Conservation (phyloP, 306 rosid genomes). For the Castanea crenata region DNA sequence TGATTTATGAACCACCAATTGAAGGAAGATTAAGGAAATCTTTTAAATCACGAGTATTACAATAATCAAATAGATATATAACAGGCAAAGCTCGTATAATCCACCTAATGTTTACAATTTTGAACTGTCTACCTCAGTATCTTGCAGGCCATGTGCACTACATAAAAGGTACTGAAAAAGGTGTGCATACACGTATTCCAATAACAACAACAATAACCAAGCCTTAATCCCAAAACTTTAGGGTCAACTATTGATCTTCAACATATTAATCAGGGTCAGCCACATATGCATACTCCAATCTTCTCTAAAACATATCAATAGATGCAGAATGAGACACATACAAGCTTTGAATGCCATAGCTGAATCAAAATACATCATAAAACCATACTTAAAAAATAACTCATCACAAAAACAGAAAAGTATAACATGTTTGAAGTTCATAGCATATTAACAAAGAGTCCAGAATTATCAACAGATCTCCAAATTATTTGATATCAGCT, state of each 20-base stretch:
- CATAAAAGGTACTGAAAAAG: background rate
- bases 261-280: too few relatives aligned
- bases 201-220: background rate
- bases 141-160: slow-evolving; percentile 4
- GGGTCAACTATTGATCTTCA: too few relatives aligned
- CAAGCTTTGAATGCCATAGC: background rate
- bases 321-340: slow-evolving; percentile 2
- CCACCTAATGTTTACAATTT: slow-evolving; percentile 3
- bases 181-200: background rate
- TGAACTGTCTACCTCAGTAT: slow-evolving; percentile 7
- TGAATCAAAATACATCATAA: background rate
- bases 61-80: background rate
- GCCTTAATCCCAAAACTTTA: too few relatives aligned
- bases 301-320: slow-evolving; percentile 7
- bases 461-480: slow-evolving; percentile 16
- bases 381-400: slow-evolving; percentile 9
- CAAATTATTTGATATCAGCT: background rate
- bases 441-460: slow-evolving; percentile 8
- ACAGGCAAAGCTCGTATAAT: slow-evolving; percentile 10
- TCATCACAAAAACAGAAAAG: background rate
- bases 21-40: background rate
- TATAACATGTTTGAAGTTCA: background rate
- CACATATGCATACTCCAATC: background rate
- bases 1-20: background rate
- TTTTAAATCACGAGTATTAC: background rate